phyloP scores from a whole-genome alignment of 163 green algal species.

The Botryococcus braunii region DNA sequence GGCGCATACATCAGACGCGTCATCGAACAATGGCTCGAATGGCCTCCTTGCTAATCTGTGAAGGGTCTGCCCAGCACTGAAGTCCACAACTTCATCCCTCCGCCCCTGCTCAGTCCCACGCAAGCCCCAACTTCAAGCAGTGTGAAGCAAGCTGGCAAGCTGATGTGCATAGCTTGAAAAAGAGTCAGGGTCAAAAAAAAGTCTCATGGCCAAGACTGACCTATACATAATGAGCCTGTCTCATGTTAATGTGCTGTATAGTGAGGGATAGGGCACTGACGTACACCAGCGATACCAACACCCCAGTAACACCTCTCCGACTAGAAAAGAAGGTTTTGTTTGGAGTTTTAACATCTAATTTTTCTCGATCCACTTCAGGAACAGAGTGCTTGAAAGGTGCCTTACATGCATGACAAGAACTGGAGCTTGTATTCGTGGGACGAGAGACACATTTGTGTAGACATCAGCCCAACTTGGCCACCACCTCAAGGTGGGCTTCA shows the following conservation, averaged over 20 bases:
- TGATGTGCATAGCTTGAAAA: too few relatives aligned
- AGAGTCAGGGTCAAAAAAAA: too few relatives aligned
- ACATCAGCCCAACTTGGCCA: conserved; percentile 73
- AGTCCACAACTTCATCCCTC: conserved; percentile 55
- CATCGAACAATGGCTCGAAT: conserved; percentile 53
- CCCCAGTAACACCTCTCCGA: too few relatives aligned
- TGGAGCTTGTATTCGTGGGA: conserved; percentile 48
- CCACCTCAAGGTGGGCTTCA: conserved; percentile 56
- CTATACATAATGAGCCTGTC: too few relatives aligned
- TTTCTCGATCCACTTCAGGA: neutral
- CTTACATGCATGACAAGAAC: conserved; percentile 70
- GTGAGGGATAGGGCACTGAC: too few relatives aligned
- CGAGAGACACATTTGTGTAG: conserved; percentile 68
- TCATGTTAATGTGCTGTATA: too few relatives aligned
- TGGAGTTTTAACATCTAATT: neutral
- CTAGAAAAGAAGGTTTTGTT: neutral
- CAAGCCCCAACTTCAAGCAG: neutral
- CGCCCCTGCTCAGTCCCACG: conserved; percentile 22
- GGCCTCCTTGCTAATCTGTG: conserved; percentile 33
- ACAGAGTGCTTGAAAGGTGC: neutral
- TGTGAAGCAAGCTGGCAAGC: too few relatives aligned
- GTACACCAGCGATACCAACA: too few relatives aligned
- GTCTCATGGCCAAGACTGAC: too few relatives aligned
- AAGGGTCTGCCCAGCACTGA: conserved; percentile 46
- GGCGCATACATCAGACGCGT: too few relatives aligned